Evolutionary conservation across 192 early-diverging fungal species (phyloP), one percentile per base, ranked within the genome.

Genomic region (Lobulomyces angularis): DNA sequence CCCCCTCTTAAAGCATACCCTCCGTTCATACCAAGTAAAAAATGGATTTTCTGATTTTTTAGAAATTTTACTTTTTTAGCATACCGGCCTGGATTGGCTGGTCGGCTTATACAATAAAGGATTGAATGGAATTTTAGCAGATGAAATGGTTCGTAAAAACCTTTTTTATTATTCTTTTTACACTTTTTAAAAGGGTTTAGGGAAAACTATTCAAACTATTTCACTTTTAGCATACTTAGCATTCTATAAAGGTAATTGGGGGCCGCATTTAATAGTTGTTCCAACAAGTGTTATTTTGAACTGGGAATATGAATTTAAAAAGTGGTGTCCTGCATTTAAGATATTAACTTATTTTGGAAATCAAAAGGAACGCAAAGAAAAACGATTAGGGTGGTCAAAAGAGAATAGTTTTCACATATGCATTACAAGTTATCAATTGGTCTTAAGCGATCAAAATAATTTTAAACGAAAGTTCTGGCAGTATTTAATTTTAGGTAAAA

Each of bases 401-500:
- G 82, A 88, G 46, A 77, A 83, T 1, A 79, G 80, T 0, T 90
- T 89, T 57, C 86, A 90, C 50, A 81, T 90, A 25, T 58, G 86
- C n/a, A 73, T 93, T 42, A 93, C 90, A 3, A 82, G 78, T 28
- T 93, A 93, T 52, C 85, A 90, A 56, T 50, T 90, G 42, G 75
- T 82, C 3, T 71, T 87, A 12, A 64, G 78, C n/a, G 90, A 93
- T 42, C 75, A 82, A 37, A 67, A 66, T 27, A 80, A 88, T 46
- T 75, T 93, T 34, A 71, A 77, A 40, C 64, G 85, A 18, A 77
- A 86, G 40, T 81, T 83, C 59, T 93, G 90, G 90, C 85, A 89
- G 66, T 93, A 93, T 49, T 88, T 93, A 85, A 73, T 93, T 23
- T 65, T 93, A 24, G n/a, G n/a, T n/a, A n/a, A n/a, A n/a, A n/a